A percentile compares a stretch with the other conserved stretches of the same genome.
These are phyloP conservation scores for Orbilia brochopaga DNA, from an alignment of 2,329 filamentous ascomycete genomes.

Conservation along the genomic window DNA sequence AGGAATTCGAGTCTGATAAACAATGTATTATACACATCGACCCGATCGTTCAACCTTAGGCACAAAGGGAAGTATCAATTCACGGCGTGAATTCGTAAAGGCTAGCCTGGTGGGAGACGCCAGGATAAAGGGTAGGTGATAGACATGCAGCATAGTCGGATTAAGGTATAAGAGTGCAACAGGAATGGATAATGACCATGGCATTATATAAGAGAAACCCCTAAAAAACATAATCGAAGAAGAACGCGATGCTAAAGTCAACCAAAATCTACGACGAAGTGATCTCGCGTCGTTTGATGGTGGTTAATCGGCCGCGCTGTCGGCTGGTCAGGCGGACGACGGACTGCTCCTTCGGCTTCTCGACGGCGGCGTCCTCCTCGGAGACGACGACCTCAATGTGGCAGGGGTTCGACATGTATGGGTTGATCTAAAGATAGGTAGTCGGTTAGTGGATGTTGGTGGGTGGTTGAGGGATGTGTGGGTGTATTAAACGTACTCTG, in stretches of 20 bases:
- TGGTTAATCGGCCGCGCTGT: slow-evolving; percentile 78
- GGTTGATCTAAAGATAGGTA: slow-evolving; percentile 78
- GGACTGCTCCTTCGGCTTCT: slow-evolving; percentile 73
- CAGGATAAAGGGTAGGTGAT: slow-evolving; percentile 11
- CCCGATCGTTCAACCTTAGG: not conserved
- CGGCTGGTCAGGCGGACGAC: slow-evolving; percentile 76
- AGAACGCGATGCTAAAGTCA: slow-evolving; percentile 31
- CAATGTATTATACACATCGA: slow-evolving; percentile 4
- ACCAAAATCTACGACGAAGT: slow-evolving; percentile 61
- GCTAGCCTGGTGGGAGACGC: slow-evolving; percentile 17
- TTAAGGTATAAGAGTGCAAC: slow-evolving; percentile 40
- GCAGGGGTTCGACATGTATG: slow-evolving; percentile 99
- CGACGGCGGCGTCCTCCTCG: slow-evolving; percentile 92
- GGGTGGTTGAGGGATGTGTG: not conserved
- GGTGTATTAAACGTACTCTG: slow-evolving; percentile 74
- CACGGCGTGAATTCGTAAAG: slow-evolving; percentile 28
- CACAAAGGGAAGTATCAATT: not conserved
- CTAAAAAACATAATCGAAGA: slow-evolving; percentile 46
- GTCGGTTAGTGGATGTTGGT: slow-evolving; percentile 50
- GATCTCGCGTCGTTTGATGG: slow-evolving; percentile 62
- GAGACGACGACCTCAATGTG: slow-evolving; percentile 99
- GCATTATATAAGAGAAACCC: slow-evolving; percentile 50
- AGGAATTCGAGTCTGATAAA: not conserved
- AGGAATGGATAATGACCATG: slow-evolving; percentile 31
- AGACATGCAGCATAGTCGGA: slow-evolving; percentile 26